phyloP scores from a whole-genome alignment of 2,329 filamentous ascomycete species.

The Thielaviopsis ethacetica region DNA sequence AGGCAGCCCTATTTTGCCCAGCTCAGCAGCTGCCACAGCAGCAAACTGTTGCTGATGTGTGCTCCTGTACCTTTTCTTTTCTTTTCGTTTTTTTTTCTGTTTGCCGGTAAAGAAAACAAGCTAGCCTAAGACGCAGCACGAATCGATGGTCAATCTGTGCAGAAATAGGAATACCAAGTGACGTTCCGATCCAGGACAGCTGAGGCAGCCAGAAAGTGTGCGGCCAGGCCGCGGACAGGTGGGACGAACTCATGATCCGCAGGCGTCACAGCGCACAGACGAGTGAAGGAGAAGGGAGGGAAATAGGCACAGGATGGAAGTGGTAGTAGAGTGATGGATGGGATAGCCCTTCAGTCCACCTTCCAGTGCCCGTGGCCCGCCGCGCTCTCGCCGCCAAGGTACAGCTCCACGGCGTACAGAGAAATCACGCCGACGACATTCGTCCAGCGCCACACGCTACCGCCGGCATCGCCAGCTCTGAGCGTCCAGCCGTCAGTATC shows the following conservation, averaged over 20 bases:
- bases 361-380: constrained; percentile 65
- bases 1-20: too few relatives aligned
- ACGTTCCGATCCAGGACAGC: not conserved
- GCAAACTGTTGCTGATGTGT: too few relatives aligned
- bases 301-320: not conserved
- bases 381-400: constrained; percentile 67
- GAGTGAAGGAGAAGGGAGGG: not conserved
- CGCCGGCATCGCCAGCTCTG: constrained; percentile 64
- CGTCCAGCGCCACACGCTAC: constrained; percentile 84
- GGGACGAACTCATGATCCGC: not conserved
- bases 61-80: too few relatives aligned
- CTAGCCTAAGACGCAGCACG: not conserved
- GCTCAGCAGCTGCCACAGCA: too few relatives aligned
- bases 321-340: not conserved
- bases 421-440: constrained; percentile 82
- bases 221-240: not conserved
- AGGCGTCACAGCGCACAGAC: not conserved
- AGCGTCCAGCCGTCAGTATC: constrained; percentile 66
- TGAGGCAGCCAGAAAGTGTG: not conserved
- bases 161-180: not conserved
- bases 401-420: constrained; percentile 79
- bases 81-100: too few relatives aligned
- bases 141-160: not conserved
- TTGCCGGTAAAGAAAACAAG: not conserved
- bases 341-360: constrained; percentile 47